Percentiles rank a stretch among this genome's conserved stretches.
Evolutionary conservation across 768 basidiomycete genomes (phyloP).

Genomic region (Leccinum obscurum): DNA sequence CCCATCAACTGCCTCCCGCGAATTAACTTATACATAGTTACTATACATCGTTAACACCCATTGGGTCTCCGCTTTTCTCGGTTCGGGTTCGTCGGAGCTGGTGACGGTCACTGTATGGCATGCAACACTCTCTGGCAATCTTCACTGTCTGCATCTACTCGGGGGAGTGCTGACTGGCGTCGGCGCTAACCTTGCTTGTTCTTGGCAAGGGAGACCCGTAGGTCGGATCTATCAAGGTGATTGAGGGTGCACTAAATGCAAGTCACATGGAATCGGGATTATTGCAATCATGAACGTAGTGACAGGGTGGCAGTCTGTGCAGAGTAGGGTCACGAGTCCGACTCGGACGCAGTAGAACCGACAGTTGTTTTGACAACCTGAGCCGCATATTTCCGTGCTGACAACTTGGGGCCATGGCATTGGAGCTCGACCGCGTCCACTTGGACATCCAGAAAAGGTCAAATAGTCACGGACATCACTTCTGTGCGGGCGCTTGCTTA

Average conservation of each 20-base stretch:
- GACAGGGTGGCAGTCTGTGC: too few species aligned
- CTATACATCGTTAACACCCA: background rate
- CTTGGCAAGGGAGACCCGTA: too few species aligned
- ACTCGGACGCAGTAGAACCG: too few species aligned
- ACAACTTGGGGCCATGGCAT: background rate
- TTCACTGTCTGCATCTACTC: background rate
- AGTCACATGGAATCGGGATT: too few species aligned
- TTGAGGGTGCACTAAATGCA: too few species aligned
- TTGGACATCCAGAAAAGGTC: slow-evolving; percentile 33
- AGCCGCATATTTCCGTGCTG: too few species aligned
- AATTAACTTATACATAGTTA: background rate
- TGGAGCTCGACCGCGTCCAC: slow-evolving; percentile 36
- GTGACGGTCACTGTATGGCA: background rate
- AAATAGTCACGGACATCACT: slow-evolving; percentile 40
- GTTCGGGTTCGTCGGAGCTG: background rate
- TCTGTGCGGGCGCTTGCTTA: slow-evolving; percentile 41
- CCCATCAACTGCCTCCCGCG: background rate
- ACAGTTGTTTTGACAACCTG: too few species aligned
- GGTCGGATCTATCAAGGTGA: too few species aligned
- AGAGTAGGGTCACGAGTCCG: too few species aligned
- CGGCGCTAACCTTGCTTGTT: too few species aligned
- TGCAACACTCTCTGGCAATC: background rate
- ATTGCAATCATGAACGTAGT: too few species aligned
- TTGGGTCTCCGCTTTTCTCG: background rate
- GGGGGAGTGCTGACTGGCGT: too few species aligned